phyloP scores from a whole-genome alignment of 179 eudicot species.

The Actinidia arguta region DNA sequence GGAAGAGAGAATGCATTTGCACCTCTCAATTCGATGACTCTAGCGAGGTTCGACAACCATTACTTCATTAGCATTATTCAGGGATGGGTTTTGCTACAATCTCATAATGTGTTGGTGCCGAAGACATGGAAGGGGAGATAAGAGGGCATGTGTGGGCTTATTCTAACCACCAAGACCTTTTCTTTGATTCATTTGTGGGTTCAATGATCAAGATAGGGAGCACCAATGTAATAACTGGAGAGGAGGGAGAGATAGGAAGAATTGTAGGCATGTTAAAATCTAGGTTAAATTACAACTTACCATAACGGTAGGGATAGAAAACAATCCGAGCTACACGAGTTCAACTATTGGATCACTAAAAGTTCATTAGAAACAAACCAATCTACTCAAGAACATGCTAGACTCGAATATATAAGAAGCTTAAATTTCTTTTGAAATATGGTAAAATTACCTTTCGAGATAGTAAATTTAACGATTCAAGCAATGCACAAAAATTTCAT shows the following conservation, averaged over 20 bases:
- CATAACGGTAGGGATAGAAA: too few species aligned
- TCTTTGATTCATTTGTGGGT: slow-evolving; percentile 55
- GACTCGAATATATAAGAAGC: too few species aligned
- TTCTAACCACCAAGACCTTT: slow-evolving; percentile 39
- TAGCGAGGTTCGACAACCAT: slow-evolving; percentile 58
- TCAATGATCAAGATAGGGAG: slow-evolving; percentile 82
- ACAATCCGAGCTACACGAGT: too few species aligned
- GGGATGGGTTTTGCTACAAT: slow-evolving; percentile 55
- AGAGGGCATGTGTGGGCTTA: slow-evolving; percentile 59
- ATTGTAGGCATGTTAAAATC: slow-evolving; percentile 54
- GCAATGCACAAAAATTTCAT: too few species aligned
- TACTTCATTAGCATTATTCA: slow-evolving; percentile 56
- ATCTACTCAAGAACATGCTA: too few species aligned
- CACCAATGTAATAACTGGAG: slow-evolving; percentile 60
- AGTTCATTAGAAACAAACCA: too few species aligned
- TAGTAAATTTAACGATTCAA: too few species aligned
- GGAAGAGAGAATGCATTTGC: slow-evolving; percentile 51
- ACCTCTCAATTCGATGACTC: slow-evolving; percentile 60
- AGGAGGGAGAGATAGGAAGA: slow-evolving; percentile 62
- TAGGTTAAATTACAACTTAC: not conserved
- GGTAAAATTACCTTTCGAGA: too few species aligned
- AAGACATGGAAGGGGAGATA: slow-evolving; percentile 55
- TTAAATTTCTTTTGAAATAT: too few species aligned
- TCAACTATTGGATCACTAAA: too few species aligned
- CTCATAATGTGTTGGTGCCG: slow-evolving; percentile 66